Evolutionary conservation across 1,284 basidiomycete genomes (phyloP).

Genomic region (Ustilago tritici): DNA sequence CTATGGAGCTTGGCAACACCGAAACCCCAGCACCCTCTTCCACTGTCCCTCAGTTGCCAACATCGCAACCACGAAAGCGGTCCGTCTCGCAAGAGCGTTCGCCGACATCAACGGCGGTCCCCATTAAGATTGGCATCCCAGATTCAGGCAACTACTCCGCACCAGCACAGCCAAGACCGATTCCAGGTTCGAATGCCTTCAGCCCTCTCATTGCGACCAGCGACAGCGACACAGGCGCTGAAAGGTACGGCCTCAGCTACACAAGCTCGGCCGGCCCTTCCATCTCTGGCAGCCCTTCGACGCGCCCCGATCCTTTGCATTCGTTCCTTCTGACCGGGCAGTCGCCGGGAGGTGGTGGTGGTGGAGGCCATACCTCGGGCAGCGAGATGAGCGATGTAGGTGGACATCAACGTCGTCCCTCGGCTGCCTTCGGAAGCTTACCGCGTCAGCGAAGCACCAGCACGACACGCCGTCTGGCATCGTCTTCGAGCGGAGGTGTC

Average conservation of each 20-base stretch:
- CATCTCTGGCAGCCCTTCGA: slow-evolving; percentile 51
- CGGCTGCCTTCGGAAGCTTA: slow-evolving; percentile 37
- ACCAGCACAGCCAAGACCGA: slow-evolving; percentile 57
- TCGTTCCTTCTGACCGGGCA: slow-evolving; percentile 39
- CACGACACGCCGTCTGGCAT: slow-evolving; percentile 32
- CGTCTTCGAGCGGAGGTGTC: slow-evolving; percentile 25
- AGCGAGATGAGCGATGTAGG: slow-evolving; percentile 49
- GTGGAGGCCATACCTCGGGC: slow-evolving; percentile 45
- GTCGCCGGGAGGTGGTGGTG: slow-evolving; percentile 38
- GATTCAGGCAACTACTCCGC: slow-evolving; percentile 37
- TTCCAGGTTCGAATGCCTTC: slow-evolving; percentile 45
- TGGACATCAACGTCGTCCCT: slow-evolving; percentile 38
- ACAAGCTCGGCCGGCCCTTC: slow-evolving; percentile 55
- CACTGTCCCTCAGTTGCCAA: slow-evolving; percentile 23
- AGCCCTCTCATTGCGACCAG: slow-evolving; percentile 57
- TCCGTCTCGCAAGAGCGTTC: slow-evolving; percentile 43
- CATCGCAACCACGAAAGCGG: slow-evolving; percentile 19
- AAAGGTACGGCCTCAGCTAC: slow-evolving; percentile 60
- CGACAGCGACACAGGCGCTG: slow-evolving; percentile 56
- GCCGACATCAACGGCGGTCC: slow-evolving; percentile 14
- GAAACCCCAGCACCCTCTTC: slow-evolving; percentile 39
- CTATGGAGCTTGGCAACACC: slow-evolving; percentile 39
- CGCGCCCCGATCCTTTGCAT: slow-evolving; percentile 25
- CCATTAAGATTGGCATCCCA: slow-evolving; percentile 59
- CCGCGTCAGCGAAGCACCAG: slow-evolving; percentile 45